Evolutionary conservation across 2,329 filamentous ascomycete species (phyloP).

Genomic region (Ascomycota sp.): DNA sequence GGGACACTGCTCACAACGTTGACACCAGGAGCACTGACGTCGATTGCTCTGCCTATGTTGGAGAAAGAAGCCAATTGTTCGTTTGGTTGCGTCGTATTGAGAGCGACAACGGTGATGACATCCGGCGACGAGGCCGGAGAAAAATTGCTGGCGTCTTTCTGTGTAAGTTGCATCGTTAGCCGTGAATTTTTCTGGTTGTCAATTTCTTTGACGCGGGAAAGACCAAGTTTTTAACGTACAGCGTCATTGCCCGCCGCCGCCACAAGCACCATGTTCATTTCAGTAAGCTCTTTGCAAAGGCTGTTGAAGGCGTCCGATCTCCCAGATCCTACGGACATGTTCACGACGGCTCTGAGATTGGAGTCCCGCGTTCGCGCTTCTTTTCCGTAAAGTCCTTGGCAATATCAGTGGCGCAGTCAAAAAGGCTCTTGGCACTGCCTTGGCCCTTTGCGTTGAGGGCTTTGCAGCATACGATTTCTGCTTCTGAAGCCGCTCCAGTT

Average conservation of each 20-base stretch:
- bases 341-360: conserved; percentile 32
- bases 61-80: no score
- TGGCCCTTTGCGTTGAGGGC: conserved; percentile 25
- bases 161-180: not conserved
- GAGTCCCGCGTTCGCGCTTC: conserved; percentile 8
- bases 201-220: no score
- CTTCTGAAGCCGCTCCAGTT: conserved; percentile 39
- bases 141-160: conserved; percentile 24
- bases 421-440: conserved; percentile 22
- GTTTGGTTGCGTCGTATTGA: no score
- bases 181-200: no score
- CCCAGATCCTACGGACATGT: conserved; percentile 37
- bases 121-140: conserved; percentile 28
- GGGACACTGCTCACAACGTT: no score
- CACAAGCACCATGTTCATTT: conserved; percentile 28
- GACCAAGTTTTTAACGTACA: conserved; percentile 7
- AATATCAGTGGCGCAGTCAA: conserved; percentile 36
- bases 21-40: no score
- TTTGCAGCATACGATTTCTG: conserved; percentile 33
- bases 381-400: conserved; percentile 20
- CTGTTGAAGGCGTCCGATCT: conserved; percentile 26
- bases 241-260: conserved; percentile 34
- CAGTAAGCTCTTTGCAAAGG: not conserved
- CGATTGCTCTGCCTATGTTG: no score
- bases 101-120: no score